Percentiles rank a stretch among this genome's conserved stretches.
Conservation (phyloP, 2,329 filamentous ascomycete species). For the Ceratocystis huliohia region DNA sequence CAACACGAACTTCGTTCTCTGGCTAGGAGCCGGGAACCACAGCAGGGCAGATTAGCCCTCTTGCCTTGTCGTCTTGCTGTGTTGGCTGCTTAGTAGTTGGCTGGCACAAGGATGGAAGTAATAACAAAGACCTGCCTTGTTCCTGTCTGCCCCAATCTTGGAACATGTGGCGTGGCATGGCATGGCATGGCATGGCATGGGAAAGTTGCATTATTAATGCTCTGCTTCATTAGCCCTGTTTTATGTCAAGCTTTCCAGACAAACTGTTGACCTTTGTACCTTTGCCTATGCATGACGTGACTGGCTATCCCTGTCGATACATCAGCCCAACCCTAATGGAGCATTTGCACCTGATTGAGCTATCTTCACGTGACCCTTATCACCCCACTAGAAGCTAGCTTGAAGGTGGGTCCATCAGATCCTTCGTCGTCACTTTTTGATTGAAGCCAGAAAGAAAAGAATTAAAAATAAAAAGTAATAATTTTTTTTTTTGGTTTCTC, state of each 20-base stretch:
- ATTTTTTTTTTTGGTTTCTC: neutral
- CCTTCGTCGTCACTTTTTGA: conserved; percentile 19
- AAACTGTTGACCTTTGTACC: neutral
- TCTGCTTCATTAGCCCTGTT: neutral
- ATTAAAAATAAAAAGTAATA: neutral
- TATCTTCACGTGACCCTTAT: conserved; percentile 21
- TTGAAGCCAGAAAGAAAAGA: conserved; percentile 12
- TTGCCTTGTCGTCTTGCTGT: neutral
- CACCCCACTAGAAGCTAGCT: conserved; percentile 16
- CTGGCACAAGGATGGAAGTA: neutral
- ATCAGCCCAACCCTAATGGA: neutral
- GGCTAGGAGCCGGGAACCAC: neutral
- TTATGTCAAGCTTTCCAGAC: too few species aligned
- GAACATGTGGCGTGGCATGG: too few species aligned
- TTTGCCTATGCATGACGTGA: neutral
- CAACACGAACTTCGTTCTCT: neutral
- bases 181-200: neutral
- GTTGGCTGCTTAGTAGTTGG: neutral
- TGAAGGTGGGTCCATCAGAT: conserved; percentile 14
- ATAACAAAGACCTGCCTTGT: neutral
- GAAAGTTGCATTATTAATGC: neutral
- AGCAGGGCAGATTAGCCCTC: neutral
- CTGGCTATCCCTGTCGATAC: neutral
- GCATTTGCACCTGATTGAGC: too few species aligned
- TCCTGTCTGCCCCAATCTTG: neutral